These are phyloP conservation scores for Cercophora samala DNA, from an alignment of 495 filamentous ascomycete species.

Conservation along the genomic window DNA sequence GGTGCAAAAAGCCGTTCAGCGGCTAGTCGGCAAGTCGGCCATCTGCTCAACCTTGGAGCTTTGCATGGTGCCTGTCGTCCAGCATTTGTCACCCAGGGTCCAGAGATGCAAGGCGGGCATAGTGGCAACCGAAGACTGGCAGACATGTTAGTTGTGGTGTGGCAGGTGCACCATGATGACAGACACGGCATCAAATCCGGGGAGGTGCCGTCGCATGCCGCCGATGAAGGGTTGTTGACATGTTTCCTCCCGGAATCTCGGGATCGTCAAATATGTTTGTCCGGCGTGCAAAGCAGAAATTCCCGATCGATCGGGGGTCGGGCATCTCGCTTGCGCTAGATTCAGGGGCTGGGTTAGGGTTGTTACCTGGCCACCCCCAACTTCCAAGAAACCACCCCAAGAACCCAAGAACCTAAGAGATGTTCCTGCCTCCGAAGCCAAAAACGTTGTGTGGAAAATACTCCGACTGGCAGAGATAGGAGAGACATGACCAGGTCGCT, in stretches of 20 bases:
- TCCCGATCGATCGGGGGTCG: not conserved
- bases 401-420: too few species aligned
- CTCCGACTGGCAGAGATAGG: too few species aligned
- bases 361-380: not conserved
- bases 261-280: not conserved
- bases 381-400: too few species aligned
- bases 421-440: too few species aligned
- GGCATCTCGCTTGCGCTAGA: not conserved
- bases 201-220: too few species aligned
- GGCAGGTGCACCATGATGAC: not conserved
- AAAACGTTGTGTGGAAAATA: too few species aligned
- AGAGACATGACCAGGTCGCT: not conserved
- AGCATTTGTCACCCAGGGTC: not conserved
- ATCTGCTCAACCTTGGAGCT: not conserved
- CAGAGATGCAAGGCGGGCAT: not conserved
- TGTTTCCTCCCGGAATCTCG: too few species aligned
- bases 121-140: not conserved
- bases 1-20: not conserved
- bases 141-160: not conserved
- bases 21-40: not conserved
- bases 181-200: not conserved
- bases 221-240: too few species aligned
- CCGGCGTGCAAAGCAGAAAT: not conserved
- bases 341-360: not conserved
- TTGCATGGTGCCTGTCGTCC: not conserved